Evolutionary conservation across 192 early-diverging fungal species (phyloP).

Genomic region (Blastocladiella britannica): DNA sequence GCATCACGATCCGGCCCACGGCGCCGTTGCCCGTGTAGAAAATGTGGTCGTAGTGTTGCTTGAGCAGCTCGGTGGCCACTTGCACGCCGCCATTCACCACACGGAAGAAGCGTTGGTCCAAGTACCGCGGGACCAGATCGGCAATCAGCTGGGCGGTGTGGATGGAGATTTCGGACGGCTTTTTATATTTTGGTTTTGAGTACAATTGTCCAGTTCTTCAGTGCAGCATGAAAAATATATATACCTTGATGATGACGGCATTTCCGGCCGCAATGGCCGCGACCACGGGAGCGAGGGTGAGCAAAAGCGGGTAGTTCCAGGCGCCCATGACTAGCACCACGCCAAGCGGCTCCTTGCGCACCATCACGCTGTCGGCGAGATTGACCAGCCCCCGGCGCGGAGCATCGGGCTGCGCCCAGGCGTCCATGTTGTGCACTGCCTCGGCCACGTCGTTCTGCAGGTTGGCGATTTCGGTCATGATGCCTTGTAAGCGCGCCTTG

Average conservation of each 20-base stretch:
- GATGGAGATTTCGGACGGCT: constrained; percentile 60
- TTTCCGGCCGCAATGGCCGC: constrained; percentile 83
- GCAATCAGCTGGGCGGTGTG: constrained; percentile 41
- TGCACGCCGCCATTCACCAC: constrained; percentile 55
- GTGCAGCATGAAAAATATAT: too few species aligned
- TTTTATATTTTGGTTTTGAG: too few species aligned
- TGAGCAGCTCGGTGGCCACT: constrained; percentile 56
- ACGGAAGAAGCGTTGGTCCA: constrained; percentile 38
- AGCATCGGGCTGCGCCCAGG: neutral
- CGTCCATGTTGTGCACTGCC: neutral
- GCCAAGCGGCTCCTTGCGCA: constrained; percentile 49
- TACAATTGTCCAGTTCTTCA: too few species aligned
- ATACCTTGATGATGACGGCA: constrained; percentile 54
- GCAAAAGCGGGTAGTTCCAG: constrained; percentile 44
- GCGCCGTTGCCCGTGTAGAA: constrained; percentile 72
- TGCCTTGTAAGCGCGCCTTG: neutral
- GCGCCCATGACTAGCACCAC: constrained; percentile 48
- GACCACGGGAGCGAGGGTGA: constrained; percentile 48
- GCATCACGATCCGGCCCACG: constrained; percentile 65
- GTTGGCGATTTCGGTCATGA: neutral
- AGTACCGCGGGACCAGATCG: constrained; percentile 44
- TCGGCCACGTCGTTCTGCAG: neutral
- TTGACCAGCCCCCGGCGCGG: neutral
- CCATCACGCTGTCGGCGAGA: constrained; percentile 3
- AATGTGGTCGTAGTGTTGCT: constrained; percentile 67